Evolutionary conservation across 2,329 filamentous ascomycete species (phyloP), one percentile per base, ranked within the genome.

Genomic region (Claviceps africana): DNA sequence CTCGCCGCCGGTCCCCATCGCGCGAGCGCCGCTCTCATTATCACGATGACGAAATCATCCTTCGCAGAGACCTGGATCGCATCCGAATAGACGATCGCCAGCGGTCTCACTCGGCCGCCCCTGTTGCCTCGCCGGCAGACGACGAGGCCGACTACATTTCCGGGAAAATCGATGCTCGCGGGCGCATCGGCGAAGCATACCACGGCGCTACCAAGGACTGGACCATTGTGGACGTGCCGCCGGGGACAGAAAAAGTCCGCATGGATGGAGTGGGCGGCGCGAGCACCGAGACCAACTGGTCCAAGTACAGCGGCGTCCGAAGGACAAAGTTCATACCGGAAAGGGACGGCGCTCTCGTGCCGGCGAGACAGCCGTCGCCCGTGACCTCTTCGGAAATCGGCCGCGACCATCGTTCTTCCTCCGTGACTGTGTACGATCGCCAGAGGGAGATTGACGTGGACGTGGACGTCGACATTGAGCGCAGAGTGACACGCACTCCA

Each of bases 171-270:
- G 75, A 80, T 57, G 67, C 72, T 15, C 79, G 85, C 31, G 82
- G 79, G 21, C 79, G 79, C 56, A 77, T 83, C 61, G 85, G 85
- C 50, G 87, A 91, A 66, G 86, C 84, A 22, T 82, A 77, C 64
- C 79, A 85, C 59, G 86, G 86, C 50, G 82, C 80, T 19, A 88
- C 85, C 37, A 82, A 79, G 57, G 85, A 82, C 61, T 94, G 88
- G 87, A 77, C 80, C 51, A 85, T 94, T 56, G 77, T 95, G 39
- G 88, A 94, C 66, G 83, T 94, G 40, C 88, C 87, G 1, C 86
- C 88, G 0, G 88, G 88, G 54, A 91, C 87, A 0, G 84, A 87
- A 69, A 79, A 84, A 42, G 83, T 93, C n/a, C 78, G 79, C 51
- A 85, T 93, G 83, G 86, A 93, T 58, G 86, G 87, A 51, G 75